phyloP scores from a whole-genome alignment of 1,139 yeast genomes.

The Yamadazyma kanchanaburiensis region DNA sequence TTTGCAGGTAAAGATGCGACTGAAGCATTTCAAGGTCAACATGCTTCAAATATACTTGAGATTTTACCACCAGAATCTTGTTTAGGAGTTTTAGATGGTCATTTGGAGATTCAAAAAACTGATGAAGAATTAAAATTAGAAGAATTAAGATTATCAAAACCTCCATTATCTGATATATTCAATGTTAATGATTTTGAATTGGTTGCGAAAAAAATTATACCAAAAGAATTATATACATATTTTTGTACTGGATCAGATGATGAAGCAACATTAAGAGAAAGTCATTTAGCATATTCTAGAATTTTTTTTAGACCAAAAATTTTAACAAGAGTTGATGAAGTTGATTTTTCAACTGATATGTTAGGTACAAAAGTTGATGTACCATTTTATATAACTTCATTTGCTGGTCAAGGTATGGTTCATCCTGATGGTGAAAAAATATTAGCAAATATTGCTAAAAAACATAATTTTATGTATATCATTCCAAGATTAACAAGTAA shows the following conservation, averaged over 20 bases:
- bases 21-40: constrained; percentile 10
- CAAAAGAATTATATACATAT: constrained; percentile 76
- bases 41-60: constrained; percentile 12
- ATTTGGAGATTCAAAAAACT: constrained; percentile 9
- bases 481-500: constrained; percentile 49
- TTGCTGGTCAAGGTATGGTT: constrained; percentile 54
- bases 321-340: constrained; percentile 55
- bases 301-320: constrained; percentile 76
- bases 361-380: constrained; percentile 46
- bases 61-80: constrained; percentile 10
- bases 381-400: constrained; percentile 58
- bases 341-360: constrained; percentile 42
- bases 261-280: constrained; percentile 78
- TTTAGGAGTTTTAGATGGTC: constrained; percentile 17
- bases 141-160: constrained; percentile 19
- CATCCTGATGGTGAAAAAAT: constrained; percentile 53
- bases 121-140: constrained; percentile 8
- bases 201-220: constrained; percentile 67
- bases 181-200: constrained; percentile 72
- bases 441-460: constrained; percentile 46
- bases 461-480: constrained; percentile 49
- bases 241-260: constrained; percentile 88
- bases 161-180: constrained; percentile 21
- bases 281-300: constrained; percentile 76
- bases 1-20: constrained; percentile 22